Evolutionary conservation across 805 yeast genomes (phyloP).

Genomic region (Candida methanosorbosa): DNA sequence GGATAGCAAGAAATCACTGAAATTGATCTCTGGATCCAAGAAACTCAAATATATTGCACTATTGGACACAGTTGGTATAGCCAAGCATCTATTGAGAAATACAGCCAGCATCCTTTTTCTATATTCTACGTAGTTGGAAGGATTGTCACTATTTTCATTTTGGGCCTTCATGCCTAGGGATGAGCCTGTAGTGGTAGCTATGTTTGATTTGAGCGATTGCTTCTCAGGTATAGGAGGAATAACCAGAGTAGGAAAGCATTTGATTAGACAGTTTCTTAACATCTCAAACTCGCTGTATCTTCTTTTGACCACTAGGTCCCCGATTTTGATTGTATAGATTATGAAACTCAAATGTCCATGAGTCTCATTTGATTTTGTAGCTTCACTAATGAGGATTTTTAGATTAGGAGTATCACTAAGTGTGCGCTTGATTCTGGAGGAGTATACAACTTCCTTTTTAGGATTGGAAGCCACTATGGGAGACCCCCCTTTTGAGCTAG

Average conservation of each 20-base stretch:
- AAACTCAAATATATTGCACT: slow-evolving; percentile 66
- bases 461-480: background rate
- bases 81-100: slow-evolving; percentile 70
- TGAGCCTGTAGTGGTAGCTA: slow-evolving; percentile 19
- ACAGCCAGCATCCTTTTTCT: slow-evolving; percentile 68
- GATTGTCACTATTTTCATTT: too few relatives aligned
- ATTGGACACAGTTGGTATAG: slow-evolving; percentile 44
- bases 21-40: slow-evolving; percentile 75
- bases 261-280: slow-evolving; percentile 59
- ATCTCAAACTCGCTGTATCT: slow-evolving; percentile 91
- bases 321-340: slow-evolving; percentile 73
- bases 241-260: slow-evolving; percentile 69
- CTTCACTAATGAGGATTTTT: slow-evolving; percentile 49
- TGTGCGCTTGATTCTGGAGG: slow-evolving; percentile 18
- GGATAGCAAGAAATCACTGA: slow-evolving; percentile 54
- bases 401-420: slow-evolving; percentile 9
- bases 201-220: slow-evolving; percentile 43
- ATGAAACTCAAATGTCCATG: slow-evolving; percentile 45
- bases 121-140: slow-evolving; percentile 39
- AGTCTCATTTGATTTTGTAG: slow-evolving; percentile 81
- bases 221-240: slow-evolving; percentile 94
- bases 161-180: slow-evolving; percentile 5
- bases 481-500: too few relatives aligned
- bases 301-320: slow-evolving; percentile 56
- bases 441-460: slow-evolving; percentile 10